Conservation (phyloP, 345 rosid species). For the Hypericum perforatum region DNA sequence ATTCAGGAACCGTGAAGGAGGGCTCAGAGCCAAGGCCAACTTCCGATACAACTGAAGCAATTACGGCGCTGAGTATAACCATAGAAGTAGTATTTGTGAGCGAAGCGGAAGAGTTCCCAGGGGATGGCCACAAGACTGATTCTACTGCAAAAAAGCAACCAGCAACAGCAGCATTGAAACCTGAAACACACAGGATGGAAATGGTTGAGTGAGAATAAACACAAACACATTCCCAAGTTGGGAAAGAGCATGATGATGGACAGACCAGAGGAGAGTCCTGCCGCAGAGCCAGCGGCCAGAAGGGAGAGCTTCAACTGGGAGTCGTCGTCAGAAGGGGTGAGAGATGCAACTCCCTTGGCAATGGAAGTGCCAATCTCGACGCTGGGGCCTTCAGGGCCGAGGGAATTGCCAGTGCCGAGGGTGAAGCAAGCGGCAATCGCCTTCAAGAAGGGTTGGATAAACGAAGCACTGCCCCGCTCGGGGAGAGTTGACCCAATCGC, state of each 20-base stretch:
- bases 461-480: constrained; percentile 31
- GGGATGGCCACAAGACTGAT: constrained; percentile 86
- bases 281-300: constrained; percentile 86
- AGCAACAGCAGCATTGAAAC: constrained; percentile 96
- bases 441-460: constrained; percentile 63
- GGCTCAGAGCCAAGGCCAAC: constrained; percentile 84
- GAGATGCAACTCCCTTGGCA: constrained; percentile 46
- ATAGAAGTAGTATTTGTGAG: constrained; percentile 74
- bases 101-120: constrained; percentile 40
- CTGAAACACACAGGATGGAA: too few species aligned
- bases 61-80: constrained; percentile 87
- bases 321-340: constrained; percentile 27
- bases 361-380: constrained; percentile 89
- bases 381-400: constrained; percentile 96
- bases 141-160: constrained; percentile 94
- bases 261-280: constrained; percentile 85
- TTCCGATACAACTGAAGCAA: constrained; percentile 81
- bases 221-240: background rate
- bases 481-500: constrained; percentile 24
- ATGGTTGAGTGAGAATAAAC: too few species aligned
- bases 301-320: constrained; percentile 48
- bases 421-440: constrained; percentile 76
- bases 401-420: constrained; percentile 83
- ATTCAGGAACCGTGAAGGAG: constrained; percentile 79
- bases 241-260: constrained; percentile 2